These are phyloP conservation scores for Panicum virgatum DNA, from an alignment of 202 grass and related monocot species.

Conservation along the genomic window DNA sequence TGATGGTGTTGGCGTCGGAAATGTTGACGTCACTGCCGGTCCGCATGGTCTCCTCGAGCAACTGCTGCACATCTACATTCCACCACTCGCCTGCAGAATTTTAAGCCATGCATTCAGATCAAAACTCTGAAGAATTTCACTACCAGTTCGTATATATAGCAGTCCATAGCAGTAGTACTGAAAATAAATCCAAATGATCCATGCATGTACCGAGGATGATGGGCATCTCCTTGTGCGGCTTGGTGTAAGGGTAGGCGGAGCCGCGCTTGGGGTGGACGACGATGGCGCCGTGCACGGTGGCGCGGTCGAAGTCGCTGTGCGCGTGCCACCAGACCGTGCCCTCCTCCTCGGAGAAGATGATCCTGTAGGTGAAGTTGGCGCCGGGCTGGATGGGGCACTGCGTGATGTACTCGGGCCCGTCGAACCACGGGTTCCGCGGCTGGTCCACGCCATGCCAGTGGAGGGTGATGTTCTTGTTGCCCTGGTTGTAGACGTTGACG, in stretches of 20 bases:
- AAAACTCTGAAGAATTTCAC: neutral
- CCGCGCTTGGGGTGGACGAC: constrained; percentile 54
- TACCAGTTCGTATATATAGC: neutral
- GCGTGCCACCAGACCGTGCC: constrained; percentile 82
- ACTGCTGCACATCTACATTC: constrained; percentile 34
- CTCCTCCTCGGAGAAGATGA: constrained; percentile 55
- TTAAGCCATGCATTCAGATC: neutral
- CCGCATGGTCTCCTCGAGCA: constrained; percentile 26
- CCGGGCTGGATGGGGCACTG: constrained; percentile 68
- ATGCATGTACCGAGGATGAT: constrained; percentile 52
- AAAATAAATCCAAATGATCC: no score
- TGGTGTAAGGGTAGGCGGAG: constrained; percentile 42
- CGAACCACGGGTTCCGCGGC: constrained; percentile 59
- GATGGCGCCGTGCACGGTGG: constrained; percentile 64
- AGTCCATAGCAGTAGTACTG: neutral
- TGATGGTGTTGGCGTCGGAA: constrained; percentile 79
- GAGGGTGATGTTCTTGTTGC: constrained; percentile 63
- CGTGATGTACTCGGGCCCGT: constrained; percentile 67
- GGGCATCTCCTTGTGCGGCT: constrained; percentile 61
- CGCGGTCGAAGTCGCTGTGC: constrained; percentile 61
- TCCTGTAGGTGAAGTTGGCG: constrained; percentile 50
- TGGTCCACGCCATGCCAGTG: constrained; percentile 78
- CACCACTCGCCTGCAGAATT: constrained; percentile 62
- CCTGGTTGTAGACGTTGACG: constrained; percentile 66
- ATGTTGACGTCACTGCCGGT: constrained; percentile 2